Percentiles rank a stretch among this genome's conserved stretches.
phyloP scores from a whole-genome alignment of 495 filamentous ascomycete genomes.

The Aspergillus heteromorphus region DNA sequence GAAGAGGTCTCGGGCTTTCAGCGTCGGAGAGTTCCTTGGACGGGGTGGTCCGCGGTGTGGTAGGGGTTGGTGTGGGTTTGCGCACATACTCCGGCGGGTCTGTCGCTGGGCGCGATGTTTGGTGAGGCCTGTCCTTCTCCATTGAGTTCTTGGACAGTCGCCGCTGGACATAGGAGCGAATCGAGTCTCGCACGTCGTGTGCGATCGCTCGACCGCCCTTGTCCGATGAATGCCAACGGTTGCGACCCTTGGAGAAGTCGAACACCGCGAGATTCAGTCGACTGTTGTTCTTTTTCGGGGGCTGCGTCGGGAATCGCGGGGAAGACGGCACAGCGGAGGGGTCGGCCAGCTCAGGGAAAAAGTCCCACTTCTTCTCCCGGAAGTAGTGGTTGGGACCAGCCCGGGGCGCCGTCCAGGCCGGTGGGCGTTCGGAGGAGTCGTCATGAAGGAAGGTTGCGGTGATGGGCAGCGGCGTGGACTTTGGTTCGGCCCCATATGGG shows the following conservation, averaged over 20 bases:
- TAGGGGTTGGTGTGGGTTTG: constrained; percentile 3
- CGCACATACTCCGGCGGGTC: constrained; percentile 10
- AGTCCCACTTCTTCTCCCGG: constrained; percentile 46
- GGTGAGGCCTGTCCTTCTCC: constrained; percentile 18
- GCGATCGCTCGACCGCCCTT: constrained; percentile 18
- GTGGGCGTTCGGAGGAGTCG: constrained; percentile 23
- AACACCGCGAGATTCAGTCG: constrained; percentile 24
- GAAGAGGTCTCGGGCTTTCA: constrained; percentile 11
- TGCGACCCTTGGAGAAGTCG: constrained; percentile 16
- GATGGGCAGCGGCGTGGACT: constrained; percentile 11
- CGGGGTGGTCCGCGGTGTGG: background rate
- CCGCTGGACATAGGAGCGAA: constrained; percentile 34
- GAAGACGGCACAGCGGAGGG: constrained; percentile 22
- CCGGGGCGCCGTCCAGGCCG: constrained; percentile 20
- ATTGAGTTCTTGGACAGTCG: constrained; percentile 26
- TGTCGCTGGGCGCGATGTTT: constrained; percentile 17
- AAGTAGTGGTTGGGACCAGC: constrained; percentile 40
- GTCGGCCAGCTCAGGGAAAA: constrained; percentile 41
- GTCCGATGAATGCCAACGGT: constrained; percentile 23
- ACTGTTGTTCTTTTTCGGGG: constrained; percentile 22
- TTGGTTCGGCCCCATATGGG: constrained; percentile 6
- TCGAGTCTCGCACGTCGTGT: constrained; percentile 32
- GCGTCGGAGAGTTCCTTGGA: constrained; percentile 12
- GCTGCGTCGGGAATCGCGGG: constrained; percentile 11
- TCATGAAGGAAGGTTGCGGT: constrained; percentile 19